Conservation (phyloP, 1,284 basidiomycete genomes). For the Chiua sp. region DNA sequence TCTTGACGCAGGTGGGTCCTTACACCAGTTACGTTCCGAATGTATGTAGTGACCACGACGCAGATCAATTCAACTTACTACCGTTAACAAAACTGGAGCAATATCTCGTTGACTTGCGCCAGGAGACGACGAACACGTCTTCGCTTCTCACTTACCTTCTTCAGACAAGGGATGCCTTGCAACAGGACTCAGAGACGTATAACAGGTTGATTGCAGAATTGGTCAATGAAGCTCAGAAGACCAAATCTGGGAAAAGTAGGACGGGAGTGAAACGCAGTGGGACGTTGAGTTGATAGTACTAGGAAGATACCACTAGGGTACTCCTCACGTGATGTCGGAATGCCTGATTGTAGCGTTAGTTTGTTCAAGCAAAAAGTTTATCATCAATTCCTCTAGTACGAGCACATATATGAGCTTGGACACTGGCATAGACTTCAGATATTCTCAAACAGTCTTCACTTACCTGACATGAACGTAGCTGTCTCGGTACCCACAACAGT, state of each 20-base stretch:
- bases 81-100: conserved; percentile 70
- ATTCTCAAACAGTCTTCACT: neutral
- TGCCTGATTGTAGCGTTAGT: neutral
- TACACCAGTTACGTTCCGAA: conserved; percentile 8
- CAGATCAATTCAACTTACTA: conserved; percentile 75
- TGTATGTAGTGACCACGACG: conserved; percentile 5
- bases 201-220: conserved; percentile 82
- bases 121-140: conserved; percentile 76
- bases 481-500: conserved; percentile 88
- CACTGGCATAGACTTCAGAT: neutral
- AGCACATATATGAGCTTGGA: conserved; percentile 3
- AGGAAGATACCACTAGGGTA: neutral
- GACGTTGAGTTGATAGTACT: conserved; percentile 36
- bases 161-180: conserved; percentile 82
- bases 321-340: conserved; percentile 27
- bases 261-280: conserved; percentile 55
- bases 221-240: conserved; percentile 83
- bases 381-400: neutral
- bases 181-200: conserved; percentile 88
- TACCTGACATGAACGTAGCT: conserved; percentile 85
- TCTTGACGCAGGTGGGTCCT: conserved; percentile 64
- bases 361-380: conserved; percentile 20
- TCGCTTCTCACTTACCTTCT: conserved; percentile 78
- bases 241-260: conserved; percentile 65
- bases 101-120: conserved; percentile 67